A percentile compares a stretch with the other conserved stretches of the same genome.
Evolutionary conservation across 73 alveolate species (phyloP).

Genomic region (Paramecium biaurelia): DNA sequence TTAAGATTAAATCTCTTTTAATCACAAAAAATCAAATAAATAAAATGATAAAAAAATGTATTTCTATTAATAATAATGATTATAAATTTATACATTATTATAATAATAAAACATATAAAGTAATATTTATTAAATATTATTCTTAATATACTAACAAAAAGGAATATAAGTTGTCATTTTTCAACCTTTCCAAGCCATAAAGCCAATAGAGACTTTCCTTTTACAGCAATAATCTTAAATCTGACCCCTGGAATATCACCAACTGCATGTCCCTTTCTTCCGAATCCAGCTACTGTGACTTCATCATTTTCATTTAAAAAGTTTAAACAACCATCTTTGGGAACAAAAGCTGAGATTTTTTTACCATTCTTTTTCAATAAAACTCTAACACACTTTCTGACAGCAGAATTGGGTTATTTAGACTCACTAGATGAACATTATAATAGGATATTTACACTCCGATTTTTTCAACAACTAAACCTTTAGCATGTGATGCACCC

Average conservation of each 20-base stretch:
- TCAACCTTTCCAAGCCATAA: constrained; percentile 71
- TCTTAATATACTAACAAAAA: not conserved
- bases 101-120: not conserved
- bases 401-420: constrained; percentile 81
- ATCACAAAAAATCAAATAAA: not conserved
- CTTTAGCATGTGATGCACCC: constrained; percentile 81
- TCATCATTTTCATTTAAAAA: constrained; percentile 78
- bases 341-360: constrained; percentile 73
- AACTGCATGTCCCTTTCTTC: constrained; percentile 83
- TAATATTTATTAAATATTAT: not conserved
- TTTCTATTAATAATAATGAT: not conserved
- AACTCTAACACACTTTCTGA: constrained; percentile 81
- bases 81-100: not conserved
- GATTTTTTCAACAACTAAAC: constrained; percentile 75
- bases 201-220: constrained; percentile 76
- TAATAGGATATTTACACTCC: constrained; percentile 30
- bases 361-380: constrained; percentile 74
- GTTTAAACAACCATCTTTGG: constrained; percentile 78
- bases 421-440: constrained; percentile 59
- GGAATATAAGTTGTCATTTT: constrained; percentile 44
- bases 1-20: not conserved
- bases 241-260: constrained; percentile 83
- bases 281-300: constrained; percentile 79
- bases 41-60: no score
- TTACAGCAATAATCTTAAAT: constrained; percentile 75